Evolutionary conservation across 1,139 yeast genomes (phyloP).

Genomic region (Geotrichum cucujoidarum): DNA sequence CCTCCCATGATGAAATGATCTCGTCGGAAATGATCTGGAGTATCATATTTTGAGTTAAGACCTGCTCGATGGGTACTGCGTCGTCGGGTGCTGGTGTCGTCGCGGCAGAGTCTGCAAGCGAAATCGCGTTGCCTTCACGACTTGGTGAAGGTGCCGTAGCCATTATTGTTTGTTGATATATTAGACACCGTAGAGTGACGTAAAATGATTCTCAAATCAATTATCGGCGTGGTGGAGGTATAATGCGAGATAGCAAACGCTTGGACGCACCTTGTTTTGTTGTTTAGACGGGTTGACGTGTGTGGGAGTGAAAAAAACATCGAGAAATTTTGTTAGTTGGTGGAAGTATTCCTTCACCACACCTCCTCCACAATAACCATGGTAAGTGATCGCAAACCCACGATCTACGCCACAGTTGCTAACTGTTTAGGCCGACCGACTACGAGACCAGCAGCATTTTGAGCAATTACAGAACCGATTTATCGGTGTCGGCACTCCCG

Average conservation of each 20-base stretch:
- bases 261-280: neutral
- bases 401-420: neutral
- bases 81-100: neutral
- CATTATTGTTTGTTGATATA: neutral
- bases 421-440: constrained; percentile 53
- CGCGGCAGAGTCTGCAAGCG: neutral
- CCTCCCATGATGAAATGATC: constrained; percentile 24
- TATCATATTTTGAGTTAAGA: constrained; percentile 13
- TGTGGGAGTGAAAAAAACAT: constrained; percentile 5
- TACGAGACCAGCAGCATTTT: constrained; percentile 59
- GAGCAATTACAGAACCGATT: constrained; percentile 58
- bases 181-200: too few relatives aligned
- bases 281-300: neutral
- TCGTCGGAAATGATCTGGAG: constrained; percentile 21
- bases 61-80: neutral
- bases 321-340: neutral
- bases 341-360: neutral
- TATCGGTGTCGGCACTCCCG: constrained; percentile 67
- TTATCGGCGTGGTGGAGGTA: too few relatives aligned
- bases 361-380: neutral
- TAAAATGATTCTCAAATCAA: too few relatives aligned
- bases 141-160: neutral
- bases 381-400: neutral
- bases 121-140: neutral
- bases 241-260: too few relatives aligned